Base-by-base conservation (phyloP, 176 grass and related monocot genomes). In the Microstegium vimineum region DNA sequence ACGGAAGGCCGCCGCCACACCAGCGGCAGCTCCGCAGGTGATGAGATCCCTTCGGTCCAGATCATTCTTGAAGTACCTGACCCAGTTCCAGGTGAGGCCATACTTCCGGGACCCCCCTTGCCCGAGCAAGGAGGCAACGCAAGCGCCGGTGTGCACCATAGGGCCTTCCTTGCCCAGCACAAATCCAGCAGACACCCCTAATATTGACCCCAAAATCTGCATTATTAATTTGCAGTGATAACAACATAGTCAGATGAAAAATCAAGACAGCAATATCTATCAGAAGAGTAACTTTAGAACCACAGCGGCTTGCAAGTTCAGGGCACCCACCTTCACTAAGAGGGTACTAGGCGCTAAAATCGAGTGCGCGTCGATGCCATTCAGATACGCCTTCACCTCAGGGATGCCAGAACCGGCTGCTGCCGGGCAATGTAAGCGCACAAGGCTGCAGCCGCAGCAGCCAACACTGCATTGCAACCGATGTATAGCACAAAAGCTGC, bases 21-120 rank as follows among this genome's bases (percentile, higher is more conserved):
- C 92, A 1, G 89, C 92, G 12, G 92, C 92, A 77, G 89, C 84
- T 6, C 92, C 92, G 13, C 89, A 94, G 27, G 92, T 94, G 74
- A 94, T 89, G 22, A 94, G 54, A 79, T 94, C 92, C 54, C 92
- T 85, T 10, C 92, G 83, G 40, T 89, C 92, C 16, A 88, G 47
- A 28, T 94, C 92, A 28, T 94, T 94, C 77, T 94, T 94, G 69
- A 91, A 94, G 70, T 85, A 91, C 73, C 89, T 94, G 74, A 89
- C 61, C 89, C 89, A 94, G 32, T 71, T 89, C 86, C 89, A 94
- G 4, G 89, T 91, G 35, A 94, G 56, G 3, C 71, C 77, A 72
- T 94, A 89, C 81, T 85, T 94, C 54, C 81, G 81, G 0, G 92
- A 94, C 6, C 92, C 87, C 0, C 89, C 92, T 69, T 94, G 92